Evolutionary conservation across 345 rosid species (phyloP).

Genomic region (Syzygium jambos): DNA sequence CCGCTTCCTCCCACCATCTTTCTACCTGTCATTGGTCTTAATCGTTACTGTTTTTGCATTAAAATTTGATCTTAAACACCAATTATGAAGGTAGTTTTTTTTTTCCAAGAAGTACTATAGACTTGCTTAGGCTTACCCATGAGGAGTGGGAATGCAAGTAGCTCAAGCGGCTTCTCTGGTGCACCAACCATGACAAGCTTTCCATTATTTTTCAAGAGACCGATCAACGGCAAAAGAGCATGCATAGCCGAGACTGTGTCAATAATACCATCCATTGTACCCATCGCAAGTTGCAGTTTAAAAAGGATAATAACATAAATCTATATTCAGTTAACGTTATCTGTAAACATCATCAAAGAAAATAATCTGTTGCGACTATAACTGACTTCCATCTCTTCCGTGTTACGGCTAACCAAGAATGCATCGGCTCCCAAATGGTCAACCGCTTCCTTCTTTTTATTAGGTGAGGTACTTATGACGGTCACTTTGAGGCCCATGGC

Average conservation of each 20-base stretch:
- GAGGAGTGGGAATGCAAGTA: conserved; percentile 17
- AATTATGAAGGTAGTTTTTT: neutral
- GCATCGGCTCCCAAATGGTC: conserved; percentile 30
- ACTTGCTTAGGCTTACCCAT: conserved; percentile 13
- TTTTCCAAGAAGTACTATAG: neutral
- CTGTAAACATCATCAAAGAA: neutral
- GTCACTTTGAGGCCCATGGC: conserved; percentile 36
- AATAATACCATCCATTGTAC: conserved; percentile 40
- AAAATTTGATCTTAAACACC: neutral
- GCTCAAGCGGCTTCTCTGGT: conserved; percentile 28
- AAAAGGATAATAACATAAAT: neutral
- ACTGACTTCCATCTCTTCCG: conserved; percentile 20
- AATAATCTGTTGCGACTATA: too few relatives aligned
- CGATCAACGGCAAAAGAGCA: conserved; percentile 26
- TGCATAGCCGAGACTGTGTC: conserved; percentile 41
- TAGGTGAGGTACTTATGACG: conserved; percentile 34
- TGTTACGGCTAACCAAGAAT: conserved; percentile 29
- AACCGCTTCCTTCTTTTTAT: conserved; percentile 28
- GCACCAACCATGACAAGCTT: conserved; percentile 41
- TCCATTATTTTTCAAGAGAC: conserved; percentile 35
- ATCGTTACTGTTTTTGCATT: neutral
- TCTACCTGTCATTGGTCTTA: conserved; percentile 4
- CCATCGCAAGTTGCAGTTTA: neutral
- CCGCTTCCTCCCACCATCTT: conserved; percentile 9
- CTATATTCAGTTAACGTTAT: neutral